phyloP scores from a whole-genome alignment of 371 early-diverging fungal genomes.

The Mucor mucedo region DNA sequence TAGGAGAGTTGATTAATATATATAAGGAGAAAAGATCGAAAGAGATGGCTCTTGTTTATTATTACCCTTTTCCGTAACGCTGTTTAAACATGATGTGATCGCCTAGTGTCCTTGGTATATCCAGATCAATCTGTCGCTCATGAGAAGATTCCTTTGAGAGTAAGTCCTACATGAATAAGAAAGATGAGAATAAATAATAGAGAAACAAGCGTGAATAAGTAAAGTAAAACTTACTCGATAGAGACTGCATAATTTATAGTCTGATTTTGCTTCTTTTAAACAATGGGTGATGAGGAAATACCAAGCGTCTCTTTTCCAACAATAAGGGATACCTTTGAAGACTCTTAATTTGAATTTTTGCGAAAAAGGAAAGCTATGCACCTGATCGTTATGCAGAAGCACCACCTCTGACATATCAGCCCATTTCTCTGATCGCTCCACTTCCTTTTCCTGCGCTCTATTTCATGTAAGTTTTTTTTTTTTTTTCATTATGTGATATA shows the following conservation, averaged over 20 bases:
- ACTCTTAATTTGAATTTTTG: slow-evolving; percentile 59
- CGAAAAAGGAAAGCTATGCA: slow-evolving; percentile 44
- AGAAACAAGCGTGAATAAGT: too few relatives aligned
- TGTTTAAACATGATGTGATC: slow-evolving; percentile 71
- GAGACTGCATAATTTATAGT: slow-evolving; percentile 13
- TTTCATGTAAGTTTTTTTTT: too few relatives aligned
- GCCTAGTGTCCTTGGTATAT: slow-evolving; percentile 66
- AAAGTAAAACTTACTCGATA: background rate
- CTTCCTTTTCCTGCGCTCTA: slow-evolving; percentile 40
- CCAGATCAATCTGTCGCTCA: slow-evolving; percentile 72
- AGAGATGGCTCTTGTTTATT: background rate
- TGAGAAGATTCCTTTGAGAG: slow-evolving; percentile 31
- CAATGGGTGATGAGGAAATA: slow-evolving; percentile 33
- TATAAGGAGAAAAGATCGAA: too few relatives aligned
- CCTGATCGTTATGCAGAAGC: slow-evolving; percentile 38
- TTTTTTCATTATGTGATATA: too few relatives aligned
- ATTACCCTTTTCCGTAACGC: slow-evolving; percentile 67
- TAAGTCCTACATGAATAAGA: slow-evolving; percentile 9
- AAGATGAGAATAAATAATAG: too few relatives aligned
- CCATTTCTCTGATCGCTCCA: slow-evolving; percentile 58
- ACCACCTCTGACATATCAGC: slow-evolving; percentile 55
- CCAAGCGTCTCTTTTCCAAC: slow-evolving; percentile 70
- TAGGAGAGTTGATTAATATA: background rate
- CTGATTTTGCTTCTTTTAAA: slow-evolving; percentile 21
- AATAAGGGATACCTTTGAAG: slow-evolving; percentile 70